These are phyloP conservation scores for Raffaelea arxii DNA, from an alignment of 2,329 filamentous ascomycete species.

Conservation along the genomic window DNA sequence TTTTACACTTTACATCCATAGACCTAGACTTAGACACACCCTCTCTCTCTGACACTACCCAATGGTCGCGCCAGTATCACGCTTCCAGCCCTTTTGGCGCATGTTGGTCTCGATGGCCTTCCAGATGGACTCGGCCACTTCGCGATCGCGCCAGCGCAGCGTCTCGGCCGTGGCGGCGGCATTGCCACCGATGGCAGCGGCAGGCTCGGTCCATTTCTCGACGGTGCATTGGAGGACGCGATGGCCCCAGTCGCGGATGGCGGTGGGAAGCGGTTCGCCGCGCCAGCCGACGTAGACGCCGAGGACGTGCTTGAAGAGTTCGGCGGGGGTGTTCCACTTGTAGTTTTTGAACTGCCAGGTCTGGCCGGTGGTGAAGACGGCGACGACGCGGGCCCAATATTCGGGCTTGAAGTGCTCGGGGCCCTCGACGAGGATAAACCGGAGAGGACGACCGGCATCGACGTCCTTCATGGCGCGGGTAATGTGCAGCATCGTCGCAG, in stretches of 20 bases:
- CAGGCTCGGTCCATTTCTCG: slow-evolving; percentile 67
- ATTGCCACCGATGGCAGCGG: slow-evolving; percentile 23
- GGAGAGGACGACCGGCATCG: slow-evolving; percentile 62
- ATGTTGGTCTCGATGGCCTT: slow-evolving; percentile 79
- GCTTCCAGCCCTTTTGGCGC: slow-evolving; percentile 74
- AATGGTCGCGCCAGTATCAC: slow-evolving; percentile 53
- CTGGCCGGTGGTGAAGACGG: slow-evolving; percentile 95
- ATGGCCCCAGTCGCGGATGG: slow-evolving; percentile 75
- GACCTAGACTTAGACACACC: no score
- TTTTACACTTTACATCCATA: no score
- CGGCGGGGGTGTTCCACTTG: slow-evolving; percentile 83
- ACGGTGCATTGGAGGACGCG: slow-evolving; percentile 69
- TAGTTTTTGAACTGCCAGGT: slow-evolving; percentile 98
- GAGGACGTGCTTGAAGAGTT: slow-evolving; percentile 80
- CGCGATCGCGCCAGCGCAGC: slow-evolving; percentile 73
- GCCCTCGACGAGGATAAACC: slow-evolving; percentile 91
- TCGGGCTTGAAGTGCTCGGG: slow-evolving; percentile 95
- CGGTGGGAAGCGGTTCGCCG: slow-evolving; percentile 68
- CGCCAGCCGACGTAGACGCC: slow-evolving; percentile 90
- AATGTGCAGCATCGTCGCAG: slow-evolving; percentile 76
- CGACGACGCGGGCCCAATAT: slow-evolving; percentile 92
- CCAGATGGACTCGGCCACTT: slow-evolving; percentile 92
- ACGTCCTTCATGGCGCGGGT: slow-evolving; percentile 65
- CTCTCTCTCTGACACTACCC: slow-evolving; percentile 23
- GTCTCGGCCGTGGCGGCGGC: slow-evolving; percentile 33